These are phyloP conservation scores for Tylopilus felleus DNA, from an alignment of 768 basidiomycete species.

Conservation along the genomic window DNA sequence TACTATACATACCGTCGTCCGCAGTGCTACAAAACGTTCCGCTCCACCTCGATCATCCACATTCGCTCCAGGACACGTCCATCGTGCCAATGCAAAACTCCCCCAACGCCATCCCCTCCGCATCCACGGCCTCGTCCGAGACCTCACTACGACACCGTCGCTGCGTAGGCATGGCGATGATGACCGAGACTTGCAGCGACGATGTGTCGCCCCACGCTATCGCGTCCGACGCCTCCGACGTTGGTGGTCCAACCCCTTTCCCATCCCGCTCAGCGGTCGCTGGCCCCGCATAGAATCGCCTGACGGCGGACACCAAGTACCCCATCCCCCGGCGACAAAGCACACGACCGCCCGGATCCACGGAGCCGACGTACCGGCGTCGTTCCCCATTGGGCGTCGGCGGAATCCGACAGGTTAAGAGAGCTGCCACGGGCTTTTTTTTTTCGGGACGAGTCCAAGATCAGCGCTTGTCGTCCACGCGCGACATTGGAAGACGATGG, in stretches of 20 bases:
- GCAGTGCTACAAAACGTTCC: neutral
- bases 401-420: neutral
- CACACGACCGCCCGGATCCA: neutral
- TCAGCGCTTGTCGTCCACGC: neutral
- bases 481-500: neutral
- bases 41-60: neutral
- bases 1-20: too few relatives aligned
- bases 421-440: slow-evolving; percentile 28
- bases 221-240: neutral
- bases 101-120: slow-evolving; percentile 31
- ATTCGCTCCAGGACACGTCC: slow-evolving; percentile 18
- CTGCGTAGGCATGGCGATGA: slow-evolving; percentile 40
- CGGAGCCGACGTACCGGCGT: neutral
- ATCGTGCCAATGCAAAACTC: slow-evolving; percentile 29
- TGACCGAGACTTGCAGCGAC: slow-evolving; percentile 37
- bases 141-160: neutral
- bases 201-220: slow-evolving; percentile 8
- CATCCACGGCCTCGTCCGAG: neutral
- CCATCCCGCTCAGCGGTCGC: neutral
- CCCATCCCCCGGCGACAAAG: neutral
- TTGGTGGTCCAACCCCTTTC: neutral
- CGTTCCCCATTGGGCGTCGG: neutral
- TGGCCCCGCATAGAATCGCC: slow-evolving; percentile 1
- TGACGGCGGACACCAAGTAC: neutral
- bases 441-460: neutral